A percentile compares a stretch with the other conserved stretches of the same genome.
Conservation (phyloP, 2,329 filamentous ascomycete species). For the Zasmidium citrigriseum region DNA sequence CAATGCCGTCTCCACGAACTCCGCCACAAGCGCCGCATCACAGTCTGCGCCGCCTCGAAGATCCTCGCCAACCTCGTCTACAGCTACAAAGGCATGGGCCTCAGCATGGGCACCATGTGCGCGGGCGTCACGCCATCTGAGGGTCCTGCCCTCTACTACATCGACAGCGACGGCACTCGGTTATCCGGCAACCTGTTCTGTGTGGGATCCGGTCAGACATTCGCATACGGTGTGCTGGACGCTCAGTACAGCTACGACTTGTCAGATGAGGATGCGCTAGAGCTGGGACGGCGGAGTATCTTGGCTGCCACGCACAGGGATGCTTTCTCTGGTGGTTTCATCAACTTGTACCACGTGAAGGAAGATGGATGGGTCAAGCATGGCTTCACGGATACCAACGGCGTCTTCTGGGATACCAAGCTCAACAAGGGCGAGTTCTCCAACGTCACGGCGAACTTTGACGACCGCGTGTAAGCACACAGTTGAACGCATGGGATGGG, state of each 20-base stretch:
- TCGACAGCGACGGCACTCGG: conserved; percentile 94
- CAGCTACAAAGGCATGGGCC: conserved; percentile 96
- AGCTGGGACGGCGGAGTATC: conserved; percentile 88
- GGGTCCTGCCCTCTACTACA: conserved; percentile 97
- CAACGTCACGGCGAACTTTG: conserved; percentile 79
- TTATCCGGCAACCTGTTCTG: conserved; percentile 95
- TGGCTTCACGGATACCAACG: conserved; percentile 96
- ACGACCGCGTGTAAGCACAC: too few species aligned
- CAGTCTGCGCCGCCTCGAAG: conserved; percentile 94
- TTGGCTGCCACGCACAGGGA: conserved; percentile 94
- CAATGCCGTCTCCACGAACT: conserved; percentile 99
- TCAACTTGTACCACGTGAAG: conserved; percentile 99
- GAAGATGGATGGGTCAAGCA: conserved; percentile 99
- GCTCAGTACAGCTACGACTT: conserved; percentile 93
- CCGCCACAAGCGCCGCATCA: conserved; percentile 97
- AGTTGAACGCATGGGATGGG: conserved; percentile 1
- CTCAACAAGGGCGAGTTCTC: conserved; percentile 97
- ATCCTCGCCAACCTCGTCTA: conserved; percentile 98
- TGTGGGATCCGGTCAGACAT: conserved; percentile 96
- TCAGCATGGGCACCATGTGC: conserved; percentile 99
- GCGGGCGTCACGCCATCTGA: conserved; percentile 94
- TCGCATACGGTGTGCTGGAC: conserved; percentile 96
- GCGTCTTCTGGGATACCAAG: conserved; percentile 97
- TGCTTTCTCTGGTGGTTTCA: conserved; percentile 97
- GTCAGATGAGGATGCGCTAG: conserved; percentile 81